Base-by-base conservation (phyloP, 441 rosid species). In the Erodium texanum region DNA sequence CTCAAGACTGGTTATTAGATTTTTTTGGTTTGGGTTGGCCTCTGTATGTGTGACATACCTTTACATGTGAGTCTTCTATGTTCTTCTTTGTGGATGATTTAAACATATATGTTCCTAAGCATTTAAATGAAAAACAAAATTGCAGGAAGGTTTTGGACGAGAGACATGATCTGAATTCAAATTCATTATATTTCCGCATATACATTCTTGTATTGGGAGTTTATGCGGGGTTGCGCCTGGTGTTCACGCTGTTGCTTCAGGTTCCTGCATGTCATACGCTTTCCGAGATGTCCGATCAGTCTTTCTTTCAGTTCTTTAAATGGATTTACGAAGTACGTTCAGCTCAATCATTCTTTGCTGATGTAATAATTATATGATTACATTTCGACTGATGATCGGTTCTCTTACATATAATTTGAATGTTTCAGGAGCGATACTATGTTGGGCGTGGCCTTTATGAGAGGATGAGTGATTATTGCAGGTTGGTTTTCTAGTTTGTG, bases 361-460 rank as follows among this genome's bases (percentile, higher is more conserved):
- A 48, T 41, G n/a, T 20, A 66, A 23, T 56, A 48, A 36, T 29
- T 23, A 27, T 65, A 15, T 65, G 8, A 48, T 38, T 15, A 69
- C 41, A 34, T 68, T 29, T 18, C 1, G 3, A 67, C 43, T 59
- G 48, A 65, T 72, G 65, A 22, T 9, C 59, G 52, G 66, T 70
- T 66, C 50, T 62, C 75, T 43, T 67, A 34, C 73, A 43, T 73
- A 62, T 68, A 36, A 66, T 15, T 45, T 73, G 62, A 58, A 27
- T 75, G 24, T 76, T 82, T 74, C 96, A 96, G 98, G 99, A 96
- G 81, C 84, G 99, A 20, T 96, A 96, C 77, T 96, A 73, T 75
- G 99, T 96, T 75, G 99, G 99, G 11, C 97, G 99, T 66, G 99
- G 99, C 32, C 97, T 96, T 70, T 88, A 76, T 80, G 99, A 96